These are phyloP conservation scores for Xerocomellus intermedius DNA, from an alignment of 768 basidiomycete genomes.

Conservation along the genomic window DNA sequence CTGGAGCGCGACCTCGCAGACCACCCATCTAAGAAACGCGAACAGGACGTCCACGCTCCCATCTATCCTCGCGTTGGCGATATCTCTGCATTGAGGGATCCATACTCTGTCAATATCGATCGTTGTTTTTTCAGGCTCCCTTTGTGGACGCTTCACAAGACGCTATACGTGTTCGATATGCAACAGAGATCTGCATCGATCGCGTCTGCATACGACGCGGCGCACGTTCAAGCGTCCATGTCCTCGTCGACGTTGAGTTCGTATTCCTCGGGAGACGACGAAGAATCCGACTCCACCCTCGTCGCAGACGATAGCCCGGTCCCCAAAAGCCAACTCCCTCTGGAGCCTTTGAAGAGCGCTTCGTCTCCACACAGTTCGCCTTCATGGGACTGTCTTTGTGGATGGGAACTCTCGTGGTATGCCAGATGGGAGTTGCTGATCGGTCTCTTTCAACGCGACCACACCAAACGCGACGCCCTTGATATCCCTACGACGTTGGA, in stretches of 20 bases:
- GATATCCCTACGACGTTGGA: neutral
- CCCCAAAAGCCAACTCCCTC: neutral
- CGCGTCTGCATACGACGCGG: constrained; percentile 17
- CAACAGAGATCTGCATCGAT: constrained; percentile 29
- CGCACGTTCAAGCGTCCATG: constrained; percentile 5
- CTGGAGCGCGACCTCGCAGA: constrained; percentile 29
- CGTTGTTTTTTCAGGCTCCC: constrained; percentile 56
- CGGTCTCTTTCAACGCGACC: constrained; percentile 38
- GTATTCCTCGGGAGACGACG: constrained; percentile 21
- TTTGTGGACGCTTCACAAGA: constrained; percentile 66
- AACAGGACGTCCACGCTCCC: constrained; percentile 24
- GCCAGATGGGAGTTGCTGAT: constrained; percentile 53
- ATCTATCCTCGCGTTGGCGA: constrained; percentile 65
- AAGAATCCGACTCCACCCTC: constrained; percentile 57
- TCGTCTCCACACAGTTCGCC: constrained; percentile 8
- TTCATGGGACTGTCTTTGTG: constrained; percentile 15
- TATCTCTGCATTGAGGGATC: constrained; percentile 55
- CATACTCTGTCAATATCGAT: constrained; percentile 55
- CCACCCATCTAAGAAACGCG: constrained; percentile 1
- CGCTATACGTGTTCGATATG: constrained; percentile 61
- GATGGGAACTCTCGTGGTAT: constrained; percentile 52
- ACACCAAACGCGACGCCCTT: constrained; percentile 11
- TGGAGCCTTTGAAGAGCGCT: neutral
- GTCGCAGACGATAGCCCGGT: constrained; percentile 44
- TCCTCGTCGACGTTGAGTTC: constrained; percentile 22